Percentiles rank a stretch among this genome's conserved stretches.
These are phyloP conservation scores for Diaporthe caulivora DNA, from an alignment of 2,329 filamentous ascomycete species.

Conservation along the genomic window DNA sequence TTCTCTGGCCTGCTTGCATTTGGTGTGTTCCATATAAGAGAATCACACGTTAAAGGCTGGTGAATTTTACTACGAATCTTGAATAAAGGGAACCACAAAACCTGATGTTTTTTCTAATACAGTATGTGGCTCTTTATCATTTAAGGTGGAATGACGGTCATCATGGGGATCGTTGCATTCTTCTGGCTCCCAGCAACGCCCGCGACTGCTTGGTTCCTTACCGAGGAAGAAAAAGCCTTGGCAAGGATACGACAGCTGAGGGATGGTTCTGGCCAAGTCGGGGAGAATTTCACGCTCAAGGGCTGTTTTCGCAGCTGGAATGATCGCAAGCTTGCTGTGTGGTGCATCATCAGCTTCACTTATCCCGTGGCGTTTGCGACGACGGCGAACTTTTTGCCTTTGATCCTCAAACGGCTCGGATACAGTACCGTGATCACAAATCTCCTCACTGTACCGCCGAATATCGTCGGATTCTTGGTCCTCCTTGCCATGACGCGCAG, in stretches of 20 bases:
- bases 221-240: slow-evolving; percentile 56
- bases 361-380: slow-evolving; percentile 60
- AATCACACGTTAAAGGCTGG: slow-evolving; percentile 34
- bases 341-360: slow-evolving; percentile 60
- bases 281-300: slow-evolving; percentile 52
- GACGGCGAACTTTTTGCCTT: slow-evolving; percentile 59
- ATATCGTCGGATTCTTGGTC: slow-evolving; percentile 59
- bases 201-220: slow-evolving; percentile 60
- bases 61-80: too few relatives aligned
- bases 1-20: slow-evolving; percentile 39
- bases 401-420: slow-evolving; percentile 59
- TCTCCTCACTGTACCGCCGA: slow-evolving; percentile 62
- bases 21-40: slow-evolving; percentile 35
- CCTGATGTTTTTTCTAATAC: too few relatives aligned
- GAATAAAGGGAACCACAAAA: too few relatives aligned
- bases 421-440: slow-evolving; percentile 60
- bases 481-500: slow-evolving; percentile 58
- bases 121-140: slow-evolving; percentile 40
- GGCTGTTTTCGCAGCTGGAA: slow-evolving; percentile 58
- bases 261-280: slow-evolving; percentile 56
- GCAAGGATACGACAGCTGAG: slow-evolving; percentile 58
- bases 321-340: slow-evolving; percentile 51
- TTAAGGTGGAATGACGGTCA: slow-evolving; percentile 35
- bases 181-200: slow-evolving; percentile 35
- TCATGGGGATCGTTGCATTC: slow-evolving; percentile 34